These are phyloP conservation scores for Raddia distichophylla DNA, from an alignment of 176 grass and related monocot genomes.

Conservation along the genomic window DNA sequence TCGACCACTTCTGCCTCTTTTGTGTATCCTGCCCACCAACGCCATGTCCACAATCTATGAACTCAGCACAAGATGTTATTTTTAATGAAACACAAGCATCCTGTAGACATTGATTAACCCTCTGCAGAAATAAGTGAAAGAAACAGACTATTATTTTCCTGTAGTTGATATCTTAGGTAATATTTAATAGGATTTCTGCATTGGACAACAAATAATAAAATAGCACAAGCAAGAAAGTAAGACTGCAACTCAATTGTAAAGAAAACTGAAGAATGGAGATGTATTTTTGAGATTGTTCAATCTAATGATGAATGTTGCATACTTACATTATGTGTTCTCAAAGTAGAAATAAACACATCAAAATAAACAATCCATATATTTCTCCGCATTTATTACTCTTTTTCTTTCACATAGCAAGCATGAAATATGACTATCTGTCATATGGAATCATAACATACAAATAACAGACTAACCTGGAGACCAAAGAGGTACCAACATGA, in stretches of 20 bases:
- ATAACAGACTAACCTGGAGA: conserved; percentile 59
- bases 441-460: background rate
- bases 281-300: background rate
- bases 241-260: background rate
- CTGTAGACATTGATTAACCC: conserved; percentile 76
- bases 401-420: background rate
- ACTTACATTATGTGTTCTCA: background rate
- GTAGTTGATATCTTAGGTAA: background rate
- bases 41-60: conserved; percentile 69
- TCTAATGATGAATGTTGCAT: background rate
- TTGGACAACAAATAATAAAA: background rate
- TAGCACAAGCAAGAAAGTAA: background rate
- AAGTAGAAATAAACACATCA: background rate
- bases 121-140: conserved; percentile 56
- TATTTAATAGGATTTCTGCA: background rate
- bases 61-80: conserved; percentile 30
- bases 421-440: background rate
- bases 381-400: background rate
- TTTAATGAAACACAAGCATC: conserved; percentile 48
- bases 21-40: background rate
- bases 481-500: conserved; percentile 94
- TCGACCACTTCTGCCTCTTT: conserved; percentile 44
- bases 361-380: background rate
- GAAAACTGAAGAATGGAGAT: background rate
- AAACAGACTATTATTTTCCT: background rate